Evolutionary conservation across 768 basidiomycete species (phyloP).

Genomic region (Pleurotus eryngii): DNA sequence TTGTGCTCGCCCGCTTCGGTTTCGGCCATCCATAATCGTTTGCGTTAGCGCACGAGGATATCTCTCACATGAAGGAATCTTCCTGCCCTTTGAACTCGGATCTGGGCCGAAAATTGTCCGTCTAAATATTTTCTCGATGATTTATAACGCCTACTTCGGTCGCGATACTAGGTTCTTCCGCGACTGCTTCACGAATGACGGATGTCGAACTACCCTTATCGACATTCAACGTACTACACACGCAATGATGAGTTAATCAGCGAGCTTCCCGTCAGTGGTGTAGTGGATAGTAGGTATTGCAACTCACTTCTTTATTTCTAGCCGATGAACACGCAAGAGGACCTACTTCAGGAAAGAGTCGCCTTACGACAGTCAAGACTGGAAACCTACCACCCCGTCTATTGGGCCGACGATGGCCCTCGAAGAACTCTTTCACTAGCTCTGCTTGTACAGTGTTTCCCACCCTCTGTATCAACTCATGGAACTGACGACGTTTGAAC

Average conservation of each 20-base stretch:
- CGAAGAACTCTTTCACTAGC: not conserved
- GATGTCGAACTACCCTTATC: constrained; percentile 6
- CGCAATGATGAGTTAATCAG: constrained; percentile 7
- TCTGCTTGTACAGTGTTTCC: not conserved
- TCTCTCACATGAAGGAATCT: not conserved
- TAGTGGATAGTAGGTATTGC: not conserved
- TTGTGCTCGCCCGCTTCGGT: not conserved
- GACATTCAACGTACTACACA: constrained; percentile 9
- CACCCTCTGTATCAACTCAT: not conserved
- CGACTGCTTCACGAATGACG: constrained; percentile 4
- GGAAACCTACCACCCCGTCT: not conserved
- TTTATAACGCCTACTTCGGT: no score
- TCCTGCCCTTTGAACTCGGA: not conserved
- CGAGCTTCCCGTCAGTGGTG: constrained; percentile 1
- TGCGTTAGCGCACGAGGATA: not conserved
- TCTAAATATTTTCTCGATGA: not conserved
- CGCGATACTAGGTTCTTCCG: not conserved
- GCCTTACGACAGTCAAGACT: not conserved
- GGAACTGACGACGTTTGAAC: not conserved
- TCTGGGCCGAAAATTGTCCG: not conserved
- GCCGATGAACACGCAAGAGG: constrained; percentile 6
- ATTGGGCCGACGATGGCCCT: constrained; percentile 3
- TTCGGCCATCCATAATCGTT: not conserved
- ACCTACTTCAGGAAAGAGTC: constrained; percentile 4
- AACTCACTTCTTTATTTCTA: not conserved